Percentiles rank a stretch among this genome's conserved stretches.
These are phyloP conservation scores for Podospora pseudopauciseta DNA, from an alignment of 495 filamentous ascomycete genomes.

Conservation along the genomic window DNA sequence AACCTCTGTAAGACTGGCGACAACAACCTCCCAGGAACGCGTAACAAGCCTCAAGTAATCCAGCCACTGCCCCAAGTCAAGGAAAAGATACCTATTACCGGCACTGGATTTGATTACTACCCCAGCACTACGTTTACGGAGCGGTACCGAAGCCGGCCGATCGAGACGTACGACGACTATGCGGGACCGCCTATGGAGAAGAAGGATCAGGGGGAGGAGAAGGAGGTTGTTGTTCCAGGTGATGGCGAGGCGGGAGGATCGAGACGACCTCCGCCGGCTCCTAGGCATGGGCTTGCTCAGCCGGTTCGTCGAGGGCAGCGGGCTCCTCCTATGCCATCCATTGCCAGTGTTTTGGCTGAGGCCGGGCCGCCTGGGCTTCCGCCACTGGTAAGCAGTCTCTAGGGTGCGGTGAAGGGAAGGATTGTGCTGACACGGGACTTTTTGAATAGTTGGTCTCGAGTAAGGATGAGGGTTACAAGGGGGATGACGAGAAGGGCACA, in stretches of 20 bases:
- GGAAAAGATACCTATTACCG: neutral
- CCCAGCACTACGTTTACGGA: neutral
- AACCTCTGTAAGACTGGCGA: too few relatives aligned
- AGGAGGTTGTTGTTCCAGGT: too few relatives aligned
- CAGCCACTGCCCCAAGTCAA: neutral
- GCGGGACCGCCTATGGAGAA: neutral
- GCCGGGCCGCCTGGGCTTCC: too few relatives aligned
- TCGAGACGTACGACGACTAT: neutral
- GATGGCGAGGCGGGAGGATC: too few relatives aligned
- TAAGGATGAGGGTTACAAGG: too few relatives aligned
- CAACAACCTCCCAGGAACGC: too few relatives aligned
- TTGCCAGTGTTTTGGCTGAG: neutral
- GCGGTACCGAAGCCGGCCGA: neutral
- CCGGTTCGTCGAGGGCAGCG: neutral
- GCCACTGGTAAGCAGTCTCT: too few relatives aligned
- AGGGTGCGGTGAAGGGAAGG: too few relatives aligned
- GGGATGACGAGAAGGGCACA: too few relatives aligned
- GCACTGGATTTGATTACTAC: neutral
- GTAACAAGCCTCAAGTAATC: too few relatives aligned
- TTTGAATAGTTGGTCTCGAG: too few relatives aligned
- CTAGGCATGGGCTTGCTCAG: neutral
- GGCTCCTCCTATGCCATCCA: neutral
- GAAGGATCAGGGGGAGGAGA: neutral
- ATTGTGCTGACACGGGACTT: too few relatives aligned
- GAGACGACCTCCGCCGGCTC: neutral